Conservation (phyloP, 306 rosid species). For the Hippophae tibetana region DNA sequence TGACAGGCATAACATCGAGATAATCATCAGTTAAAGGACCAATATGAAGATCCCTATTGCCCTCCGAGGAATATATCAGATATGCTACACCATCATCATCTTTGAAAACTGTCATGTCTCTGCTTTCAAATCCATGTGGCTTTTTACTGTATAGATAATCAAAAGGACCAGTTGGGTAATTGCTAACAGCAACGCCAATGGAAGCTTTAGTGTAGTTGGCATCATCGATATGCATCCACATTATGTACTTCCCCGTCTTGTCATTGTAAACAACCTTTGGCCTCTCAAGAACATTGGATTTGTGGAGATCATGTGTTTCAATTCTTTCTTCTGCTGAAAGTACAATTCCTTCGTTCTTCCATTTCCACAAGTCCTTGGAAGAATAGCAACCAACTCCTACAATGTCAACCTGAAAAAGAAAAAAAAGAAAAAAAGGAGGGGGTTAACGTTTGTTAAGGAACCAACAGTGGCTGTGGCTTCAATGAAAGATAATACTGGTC, state of each 20-base stretch:
- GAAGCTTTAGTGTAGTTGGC: constrained; percentile 89
- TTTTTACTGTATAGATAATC: constrained; percentile 72
- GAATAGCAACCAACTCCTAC: constrained; percentile 97
- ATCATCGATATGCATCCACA: constrained; percentile 99
- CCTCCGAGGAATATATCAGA: constrained; percentile 85
- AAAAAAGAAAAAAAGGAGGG: neutral
- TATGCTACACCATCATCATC: constrained; percentile 83
- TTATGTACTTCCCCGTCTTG: constrained; percentile 71
- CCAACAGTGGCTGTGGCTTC: no score
- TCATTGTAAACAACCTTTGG: constrained; percentile 90
- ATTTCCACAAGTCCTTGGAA: constrained; percentile 87
- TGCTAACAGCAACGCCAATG: constrained; percentile 72
- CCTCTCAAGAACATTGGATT: constrained; percentile 83
- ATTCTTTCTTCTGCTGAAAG: constrained; percentile 70
- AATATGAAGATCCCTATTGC: constrained; percentile 89
- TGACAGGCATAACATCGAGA: constrained; percentile 48
- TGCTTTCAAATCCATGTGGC: constrained; percentile 87
- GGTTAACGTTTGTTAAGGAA: no score
- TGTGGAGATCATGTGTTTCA: constrained; percentile 87
- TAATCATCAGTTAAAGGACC: constrained; percentile 77
- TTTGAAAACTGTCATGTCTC: constrained; percentile 94
- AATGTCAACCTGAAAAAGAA: constrained; percentile 62
- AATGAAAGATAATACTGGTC: no score
- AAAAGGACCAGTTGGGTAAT: constrained; percentile 79
- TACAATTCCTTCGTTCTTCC: constrained; percentile 93